Percentiles rank a stretch among this genome's conserved stretches.
phyloP scores from a whole-genome alignment of 164 flowering plant species.

The Buxus sempervirens region DNA sequence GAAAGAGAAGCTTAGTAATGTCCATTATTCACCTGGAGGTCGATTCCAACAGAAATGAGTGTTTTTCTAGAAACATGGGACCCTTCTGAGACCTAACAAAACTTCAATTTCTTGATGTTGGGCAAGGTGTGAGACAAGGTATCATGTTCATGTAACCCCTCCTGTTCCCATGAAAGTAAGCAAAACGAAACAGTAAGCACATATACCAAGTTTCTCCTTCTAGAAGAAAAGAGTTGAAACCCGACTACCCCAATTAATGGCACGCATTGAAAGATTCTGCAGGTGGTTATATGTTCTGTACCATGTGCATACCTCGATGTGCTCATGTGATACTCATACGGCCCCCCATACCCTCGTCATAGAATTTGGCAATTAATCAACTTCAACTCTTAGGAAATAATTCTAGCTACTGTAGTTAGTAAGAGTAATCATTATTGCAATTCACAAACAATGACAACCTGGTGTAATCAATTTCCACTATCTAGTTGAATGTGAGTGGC shows the following conservation, averaged over 20 bases:
- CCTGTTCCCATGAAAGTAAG: slow-evolving; percentile 20
- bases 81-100: background rate
- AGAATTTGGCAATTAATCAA: background rate
- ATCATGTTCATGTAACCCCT: slow-evolving; percentile 28
- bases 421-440: too few species aligned
- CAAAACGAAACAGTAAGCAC: slow-evolving; percentile 16
- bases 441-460: too few species aligned
- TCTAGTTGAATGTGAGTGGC: too few species aligned
- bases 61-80: background rate
- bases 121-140: slow-evolving; percentile 1
- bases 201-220: slow-evolving; percentile 33
- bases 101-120: background rate
- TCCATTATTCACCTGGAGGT: background rate
- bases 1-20: too few species aligned
- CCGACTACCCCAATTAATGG: background rate
- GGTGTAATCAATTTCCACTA: too few species aligned
- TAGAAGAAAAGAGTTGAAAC: slow-evolving; percentile 8
- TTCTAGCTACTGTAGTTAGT: too few species aligned
- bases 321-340: slow-evolving; percentile 62
- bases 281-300: slow-evolving; percentile 49
- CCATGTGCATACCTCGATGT: slow-evolving; percentile 30
- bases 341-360: slow-evolving; percentile 19
- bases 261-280: slow-evolving; percentile 18
- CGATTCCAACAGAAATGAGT: background rate
- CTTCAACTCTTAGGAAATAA: too few species aligned